These are phyloP conservation scores for Gloeopeniophorella convolvens DNA, from an alignment of 768 basidiomycete genomes.

Conservation along the genomic window DNA sequence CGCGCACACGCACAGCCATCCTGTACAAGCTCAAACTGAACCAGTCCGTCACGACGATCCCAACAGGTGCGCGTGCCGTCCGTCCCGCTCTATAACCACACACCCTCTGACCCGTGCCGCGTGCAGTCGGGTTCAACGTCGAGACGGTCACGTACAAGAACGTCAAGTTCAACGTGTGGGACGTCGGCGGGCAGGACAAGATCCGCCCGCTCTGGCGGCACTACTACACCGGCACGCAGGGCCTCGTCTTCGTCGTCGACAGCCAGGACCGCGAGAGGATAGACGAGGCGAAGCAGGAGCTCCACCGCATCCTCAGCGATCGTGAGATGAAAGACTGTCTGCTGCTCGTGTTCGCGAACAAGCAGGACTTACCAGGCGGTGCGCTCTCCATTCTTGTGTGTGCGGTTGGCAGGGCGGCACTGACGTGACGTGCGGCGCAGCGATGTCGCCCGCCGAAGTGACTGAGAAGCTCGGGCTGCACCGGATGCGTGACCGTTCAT, in stretches of 20 bases:
- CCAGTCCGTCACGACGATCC: constrained; percentile 97
- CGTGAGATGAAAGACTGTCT: constrained; percentile 98
- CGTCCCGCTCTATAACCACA: not conserved
- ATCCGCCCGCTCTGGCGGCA: constrained; percentile 98
- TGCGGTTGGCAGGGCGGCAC: no score
- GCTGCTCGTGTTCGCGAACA: constrained; percentile 97
- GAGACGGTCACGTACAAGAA: constrained; percentile 99
- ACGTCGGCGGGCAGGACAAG: constrained; percentile 99
- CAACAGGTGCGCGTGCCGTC: constrained; percentile 58
- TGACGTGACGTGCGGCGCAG: constrained; percentile 38
- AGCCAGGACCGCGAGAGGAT: constrained; percentile 93
- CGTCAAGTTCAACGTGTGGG: constrained; percentile 92
- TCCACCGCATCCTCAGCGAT: constrained; percentile 93
- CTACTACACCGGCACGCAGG: constrained; percentile 98
- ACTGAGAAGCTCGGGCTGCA: constrained; percentile 95
- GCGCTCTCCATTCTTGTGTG: constrained; percentile 25
- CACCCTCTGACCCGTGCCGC: not conserved
- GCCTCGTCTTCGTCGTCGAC: constrained; percentile 96
- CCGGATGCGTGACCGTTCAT: constrained; percentile 93
- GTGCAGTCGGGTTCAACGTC: constrained; percentile 92
- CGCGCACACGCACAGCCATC: constrained; percentile 56
- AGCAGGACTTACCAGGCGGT: constrained; percentile 98
- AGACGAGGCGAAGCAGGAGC: constrained; percentile 93
- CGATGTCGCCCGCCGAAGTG: constrained; percentile 99
- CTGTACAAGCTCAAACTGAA: constrained; percentile 99